Evolutionary conservation across 176 grass and related monocot species (phyloP).

Genomic region (Neostapfia colusana): DNA sequence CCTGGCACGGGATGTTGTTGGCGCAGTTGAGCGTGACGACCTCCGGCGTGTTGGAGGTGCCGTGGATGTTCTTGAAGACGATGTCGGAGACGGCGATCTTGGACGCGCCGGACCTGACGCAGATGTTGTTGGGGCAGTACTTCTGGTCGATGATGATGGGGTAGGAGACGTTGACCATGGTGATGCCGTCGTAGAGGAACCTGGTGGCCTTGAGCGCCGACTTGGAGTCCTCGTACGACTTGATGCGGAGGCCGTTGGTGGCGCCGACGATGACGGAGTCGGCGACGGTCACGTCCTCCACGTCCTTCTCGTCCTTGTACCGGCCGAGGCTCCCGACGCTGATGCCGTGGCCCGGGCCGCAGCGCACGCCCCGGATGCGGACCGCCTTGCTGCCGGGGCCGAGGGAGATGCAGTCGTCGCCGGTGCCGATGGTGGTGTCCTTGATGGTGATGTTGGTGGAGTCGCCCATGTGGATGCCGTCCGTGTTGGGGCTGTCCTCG

Average conservation of each 20-base stretch:
- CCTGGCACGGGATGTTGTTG: constrained; percentile 52
- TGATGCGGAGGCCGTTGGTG: constrained; percentile 71
- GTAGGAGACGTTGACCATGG: constrained; percentile 62
- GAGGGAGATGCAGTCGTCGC: constrained; percentile 82
- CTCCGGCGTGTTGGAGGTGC: constrained; percentile 52
- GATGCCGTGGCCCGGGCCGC: constrained; percentile 81
- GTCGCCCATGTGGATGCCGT: constrained; percentile 79
- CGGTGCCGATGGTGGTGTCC: constrained; percentile 51
- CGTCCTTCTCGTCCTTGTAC: constrained; percentile 71
- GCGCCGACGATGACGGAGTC: constrained; percentile 50
- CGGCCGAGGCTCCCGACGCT: constrained; percentile 73
- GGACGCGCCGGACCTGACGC: constrained; percentile 35
- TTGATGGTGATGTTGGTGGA: constrained; percentile 52
- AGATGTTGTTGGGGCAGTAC: constrained; percentile 73
- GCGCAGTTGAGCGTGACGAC: constrained; percentile 62
- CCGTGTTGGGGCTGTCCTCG: constrained; percentile 67
- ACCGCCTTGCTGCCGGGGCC: constrained; percentile 48
- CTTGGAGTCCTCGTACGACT: constrained; percentile 67
- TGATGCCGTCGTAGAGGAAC: constrained; percentile 61
- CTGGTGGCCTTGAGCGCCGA: constrained; percentile 32
- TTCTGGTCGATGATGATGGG: constrained; percentile 88
- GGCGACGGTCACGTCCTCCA: constrained; percentile 48
- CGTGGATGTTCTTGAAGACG: constrained; percentile 60
- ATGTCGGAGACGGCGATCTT: constrained; percentile 51
- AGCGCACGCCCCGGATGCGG: constrained; percentile 33